Evolutionary conservation across 768 basidiomycete genomes (phyloP).

Genomic region (Lactifluus volemus): DNA sequence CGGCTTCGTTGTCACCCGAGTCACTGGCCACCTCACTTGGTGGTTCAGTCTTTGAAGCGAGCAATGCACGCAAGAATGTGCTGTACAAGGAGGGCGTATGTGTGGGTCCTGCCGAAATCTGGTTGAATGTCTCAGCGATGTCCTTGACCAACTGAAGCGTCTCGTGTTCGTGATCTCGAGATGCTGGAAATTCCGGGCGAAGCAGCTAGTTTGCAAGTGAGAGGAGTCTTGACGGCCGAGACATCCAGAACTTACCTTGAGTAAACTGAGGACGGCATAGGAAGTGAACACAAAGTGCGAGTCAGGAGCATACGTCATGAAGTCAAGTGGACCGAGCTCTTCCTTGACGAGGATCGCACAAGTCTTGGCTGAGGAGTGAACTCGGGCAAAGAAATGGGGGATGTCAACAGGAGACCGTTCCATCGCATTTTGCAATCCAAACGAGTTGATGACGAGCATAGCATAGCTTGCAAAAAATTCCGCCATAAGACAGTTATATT

Average conservation of each 20-base stretch:
- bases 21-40: conserved; percentile 15
- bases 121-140: conserved; percentile 72
- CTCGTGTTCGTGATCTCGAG: conserved; percentile 63
- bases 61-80: conserved; percentile 69
- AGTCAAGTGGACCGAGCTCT: conserved; percentile 66
- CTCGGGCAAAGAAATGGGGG: conserved; percentile 76
- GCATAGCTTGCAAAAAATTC: conserved; percentile 82
- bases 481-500: conserved; percentile 46
- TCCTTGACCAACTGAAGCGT: conserved; percentile 67
- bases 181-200: conserved; percentile 73
- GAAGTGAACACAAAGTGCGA: conserved; percentile 85
- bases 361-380: conserved; percentile 60
- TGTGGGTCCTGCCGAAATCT: conserved; percentile 61
- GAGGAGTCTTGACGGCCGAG: neutral
- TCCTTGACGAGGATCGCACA: conserved; percentile 71
- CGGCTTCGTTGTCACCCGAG: neutral
- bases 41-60: conserved; percentile 40
- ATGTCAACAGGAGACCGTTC: conserved; percentile 67
- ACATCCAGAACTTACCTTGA: conserved; percentile 56
- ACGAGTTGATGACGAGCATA: conserved; percentile 86
- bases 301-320: conserved; percentile 79
- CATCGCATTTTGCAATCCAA: conserved; percentile 93
- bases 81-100: conserved; percentile 92
- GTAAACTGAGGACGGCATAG: conserved; percentile 86
- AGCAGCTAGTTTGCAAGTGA: conserved; percentile 45